Percentiles rank a stretch among this genome's conserved stretches.
Evolutionary conservation across 257 asterid genomes (phyloP).

Genomic region (Echites panduratus): DNA sequence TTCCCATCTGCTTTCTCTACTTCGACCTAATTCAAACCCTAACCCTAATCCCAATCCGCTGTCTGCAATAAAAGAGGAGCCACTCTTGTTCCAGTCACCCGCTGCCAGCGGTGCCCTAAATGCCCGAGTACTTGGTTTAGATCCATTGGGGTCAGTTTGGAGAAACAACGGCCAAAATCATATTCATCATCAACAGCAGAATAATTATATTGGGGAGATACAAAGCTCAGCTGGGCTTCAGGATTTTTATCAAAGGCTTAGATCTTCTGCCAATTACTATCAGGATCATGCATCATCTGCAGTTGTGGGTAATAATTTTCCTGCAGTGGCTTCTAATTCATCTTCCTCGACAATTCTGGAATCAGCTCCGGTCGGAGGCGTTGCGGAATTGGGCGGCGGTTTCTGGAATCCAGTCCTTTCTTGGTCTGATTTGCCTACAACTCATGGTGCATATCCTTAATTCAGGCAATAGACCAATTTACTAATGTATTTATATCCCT

Average conservation of each 20-base stretch:
- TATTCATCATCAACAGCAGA: slow-evolving; percentile 21
- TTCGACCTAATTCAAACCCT: slow-evolving; percentile 41
- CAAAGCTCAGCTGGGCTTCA: slow-evolving; percentile 42
- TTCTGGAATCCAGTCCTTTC: slow-evolving; percentile 45
- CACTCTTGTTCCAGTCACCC: slow-evolving; percentile 14
- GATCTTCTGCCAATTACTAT: slow-evolving; percentile 34
- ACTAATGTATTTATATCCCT: neutral
- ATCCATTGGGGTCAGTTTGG: slow-evolving; percentile 29
- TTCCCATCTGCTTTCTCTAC: slow-evolving; percentile 48
- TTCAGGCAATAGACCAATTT: neutral
- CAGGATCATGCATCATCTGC: slow-evolving; percentile 33
- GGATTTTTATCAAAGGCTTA: slow-evolving; percentile 54
- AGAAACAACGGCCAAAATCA: slow-evolving; percentile 25
- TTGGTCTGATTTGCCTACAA: slow-evolving; percentile 57
- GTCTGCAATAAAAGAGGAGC: slow-evolving; percentile 42
- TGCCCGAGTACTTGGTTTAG: slow-evolving; percentile 30
- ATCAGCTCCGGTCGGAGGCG: slow-evolving; percentile 54
- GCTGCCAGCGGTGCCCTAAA: neutral
- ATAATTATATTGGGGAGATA: slow-evolving; percentile 34
- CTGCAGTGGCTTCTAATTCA: slow-evolving; percentile 25
- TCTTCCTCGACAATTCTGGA: slow-evolving; percentile 45
- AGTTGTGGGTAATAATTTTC: slow-evolving; percentile 23
- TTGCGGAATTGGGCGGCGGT: slow-evolving; percentile 33
- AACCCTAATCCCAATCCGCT: slow-evolving; percentile 24
- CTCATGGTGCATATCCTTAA: slow-evolving; percentile 53